Evolutionary conservation across 1,284 basidiomycete species (phyloP).

Genomic region (Meira nashicola): DNA sequence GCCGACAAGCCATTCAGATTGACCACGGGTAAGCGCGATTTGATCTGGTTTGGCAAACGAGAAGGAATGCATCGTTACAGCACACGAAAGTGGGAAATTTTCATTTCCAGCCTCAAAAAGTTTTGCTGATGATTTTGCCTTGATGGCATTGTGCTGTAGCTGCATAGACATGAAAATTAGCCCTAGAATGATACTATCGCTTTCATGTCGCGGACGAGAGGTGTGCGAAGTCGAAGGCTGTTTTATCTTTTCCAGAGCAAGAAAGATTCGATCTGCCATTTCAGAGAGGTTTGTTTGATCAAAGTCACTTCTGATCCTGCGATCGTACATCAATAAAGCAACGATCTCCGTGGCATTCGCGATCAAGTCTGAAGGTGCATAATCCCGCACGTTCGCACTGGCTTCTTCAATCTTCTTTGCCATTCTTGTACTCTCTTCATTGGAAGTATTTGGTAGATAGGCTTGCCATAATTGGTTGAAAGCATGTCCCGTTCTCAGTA

Average conservation of each 20-base stretch:
- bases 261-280: slow-evolving; percentile 3
- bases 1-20: no score
- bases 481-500: slow-evolving; percentile 29
- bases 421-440: not conserved
- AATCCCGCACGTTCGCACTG: not conserved
- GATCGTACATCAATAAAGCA: slow-evolving; percentile 19
- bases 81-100: no score
- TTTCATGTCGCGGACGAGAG: no score
- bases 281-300: slow-evolving; percentile 3
- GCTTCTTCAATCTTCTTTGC: not conserved
- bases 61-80: no score
- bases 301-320: not conserved
- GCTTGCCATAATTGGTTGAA: slow-evolving; percentile 31
- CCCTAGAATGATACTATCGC: no score
- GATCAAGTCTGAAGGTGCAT: slow-evolving; percentile 25
- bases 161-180: no score
- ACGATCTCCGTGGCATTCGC: slow-evolving; percentile 35
- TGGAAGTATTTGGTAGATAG: not conserved
- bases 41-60: no score
- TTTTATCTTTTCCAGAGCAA: not conserved
- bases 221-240: no score
- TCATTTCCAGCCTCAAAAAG: no score
- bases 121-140: no score
- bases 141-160: no score
- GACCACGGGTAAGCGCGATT: no score